phyloP scores from a whole-genome alignment of 2,329 filamentous ascomycete species.

The Fonsecaea nubica region DNA sequence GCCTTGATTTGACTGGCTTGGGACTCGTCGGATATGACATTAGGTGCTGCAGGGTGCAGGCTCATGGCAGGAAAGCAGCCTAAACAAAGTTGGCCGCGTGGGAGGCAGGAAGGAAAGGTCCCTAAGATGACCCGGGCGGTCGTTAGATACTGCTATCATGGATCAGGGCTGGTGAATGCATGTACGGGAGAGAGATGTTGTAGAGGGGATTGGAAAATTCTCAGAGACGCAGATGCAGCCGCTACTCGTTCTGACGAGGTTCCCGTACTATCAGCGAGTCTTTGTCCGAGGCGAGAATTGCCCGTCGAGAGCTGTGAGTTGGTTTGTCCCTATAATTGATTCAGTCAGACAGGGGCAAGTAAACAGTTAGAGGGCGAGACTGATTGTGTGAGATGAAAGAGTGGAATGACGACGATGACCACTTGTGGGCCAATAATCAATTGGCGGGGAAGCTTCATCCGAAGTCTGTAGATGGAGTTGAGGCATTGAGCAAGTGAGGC shows the following conservation, averaged over 20 bases:
- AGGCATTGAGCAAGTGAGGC: background rate
- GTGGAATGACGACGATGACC: conserved; percentile 1
- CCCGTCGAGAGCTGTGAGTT: conserved; percentile 1
- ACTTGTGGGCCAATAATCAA: background rate
- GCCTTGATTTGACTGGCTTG: background rate
- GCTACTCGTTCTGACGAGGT: background rate
- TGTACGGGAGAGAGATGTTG: background rate
- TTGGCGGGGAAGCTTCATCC: background rate
- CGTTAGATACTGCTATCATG: conserved; percentile 7
- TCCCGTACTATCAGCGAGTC: conserved; percentile 11
- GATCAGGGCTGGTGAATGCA: conserved; percentile 9
- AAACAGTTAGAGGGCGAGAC: background rate
- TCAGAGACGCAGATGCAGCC: background rate
- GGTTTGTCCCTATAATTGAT: background rate
- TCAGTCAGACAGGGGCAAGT: background rate
- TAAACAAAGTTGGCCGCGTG: conserved; percentile 8
- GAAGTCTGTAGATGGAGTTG: background rate
- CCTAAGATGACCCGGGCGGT: conserved; percentile 9
- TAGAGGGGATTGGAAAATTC: background rate
- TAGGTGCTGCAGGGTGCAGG: background rate
- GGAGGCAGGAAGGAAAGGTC: conserved; percentile 7
- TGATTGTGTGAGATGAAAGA: background rate
- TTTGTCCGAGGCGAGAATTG: conserved; percentile 25
- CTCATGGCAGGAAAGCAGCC: background rate
- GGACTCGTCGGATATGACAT: conserved; percentile 3